Evolutionary conservation across 768 basidiomycete species (phyloP).

Genomic region (Exidia glandulosa): DNA sequence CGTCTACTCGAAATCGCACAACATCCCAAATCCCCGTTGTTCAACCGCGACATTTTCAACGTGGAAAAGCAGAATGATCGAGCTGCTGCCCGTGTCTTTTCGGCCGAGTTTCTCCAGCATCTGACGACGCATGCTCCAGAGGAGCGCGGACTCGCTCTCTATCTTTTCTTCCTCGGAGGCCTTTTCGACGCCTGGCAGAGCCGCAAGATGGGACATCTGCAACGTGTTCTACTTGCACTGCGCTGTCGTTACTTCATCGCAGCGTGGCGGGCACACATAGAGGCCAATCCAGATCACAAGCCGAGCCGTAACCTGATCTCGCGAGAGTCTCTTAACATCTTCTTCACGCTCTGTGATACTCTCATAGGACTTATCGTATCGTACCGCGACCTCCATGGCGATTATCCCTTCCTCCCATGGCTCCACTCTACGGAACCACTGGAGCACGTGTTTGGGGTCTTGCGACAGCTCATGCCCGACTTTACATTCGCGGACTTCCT

Average conservation of each 20-base stretch:
- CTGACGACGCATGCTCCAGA: slow-evolving; percentile 16
- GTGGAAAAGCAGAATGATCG: slow-evolving; percentile 34
- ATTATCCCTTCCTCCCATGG: slow-evolving; percentile 20
- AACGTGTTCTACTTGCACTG: slow-evolving; percentile 14
- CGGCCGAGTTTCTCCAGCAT: slow-evolving; percentile 19
- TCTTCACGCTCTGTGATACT: slow-evolving; percentile 12
- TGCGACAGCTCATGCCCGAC: slow-evolving; percentile 13
- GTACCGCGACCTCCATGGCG: slow-evolving; percentile 7
- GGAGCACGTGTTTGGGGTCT: slow-evolving; percentile 21
- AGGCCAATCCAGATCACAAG: slow-evolving; percentile 8
- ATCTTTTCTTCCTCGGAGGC: slow-evolving; percentile 26
- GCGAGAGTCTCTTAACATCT: slow-evolving; percentile 13
- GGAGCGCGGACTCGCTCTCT: slow-evolving; percentile 18
- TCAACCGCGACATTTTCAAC: slow-evolving; percentile 24
- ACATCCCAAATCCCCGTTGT: slow-evolving; percentile 13
- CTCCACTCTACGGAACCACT: slow-evolving; percentile 20
- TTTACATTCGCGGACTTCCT: slow-evolving; percentile 15
- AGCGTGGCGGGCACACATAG: slow-evolving; percentile 15
- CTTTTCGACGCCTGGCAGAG: slow-evolving; percentile 20
- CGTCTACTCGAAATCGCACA: slow-evolving; percentile 7
- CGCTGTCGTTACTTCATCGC: slow-evolving; percentile 15
- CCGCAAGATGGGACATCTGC: slow-evolving; percentile 11
- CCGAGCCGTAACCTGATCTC: slow-evolving; percentile 14
- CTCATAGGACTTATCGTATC: slow-evolving; percentile 13
- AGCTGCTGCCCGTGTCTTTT: slow-evolving; percentile 31